A percentile compares a stretch with the other conserved stretches of the same genome.
Conservation (phyloP, 306 rosid species). For the Echinosophora koreensis region DNA sequence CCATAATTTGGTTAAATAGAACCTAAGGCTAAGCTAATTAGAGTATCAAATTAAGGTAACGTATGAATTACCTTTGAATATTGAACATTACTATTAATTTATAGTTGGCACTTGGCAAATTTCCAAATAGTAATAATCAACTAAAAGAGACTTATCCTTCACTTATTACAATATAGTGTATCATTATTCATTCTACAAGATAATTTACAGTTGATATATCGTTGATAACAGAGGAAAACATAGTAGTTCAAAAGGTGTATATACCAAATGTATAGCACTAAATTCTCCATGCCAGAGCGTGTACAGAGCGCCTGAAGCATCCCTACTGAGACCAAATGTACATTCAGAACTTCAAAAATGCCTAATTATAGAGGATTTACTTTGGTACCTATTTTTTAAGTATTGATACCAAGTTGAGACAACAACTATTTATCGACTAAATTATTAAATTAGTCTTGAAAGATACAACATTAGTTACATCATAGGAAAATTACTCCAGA, state of each 20-base stretch:
- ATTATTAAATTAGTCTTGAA: background rate
- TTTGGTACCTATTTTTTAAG: background rate
- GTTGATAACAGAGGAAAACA: conserved; percentile 4
- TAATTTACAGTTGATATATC: conserved; percentile 1
- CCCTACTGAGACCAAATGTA: conserved; percentile 41
- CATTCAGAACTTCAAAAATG: conserved; percentile 41
- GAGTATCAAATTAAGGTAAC: conserved; percentile 1
- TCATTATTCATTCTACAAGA: background rate
- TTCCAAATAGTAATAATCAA: background rate
- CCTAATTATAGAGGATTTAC: conserved; percentile 26
- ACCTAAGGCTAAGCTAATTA: background rate
- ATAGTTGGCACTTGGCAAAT: background rate
- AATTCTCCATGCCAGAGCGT: background rate
- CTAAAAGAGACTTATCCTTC: conserved; percentile 13
- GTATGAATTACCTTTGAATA: conserved; percentile 16
- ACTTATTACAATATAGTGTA: conserved; percentile 10
- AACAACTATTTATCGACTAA: conserved; percentile 22
- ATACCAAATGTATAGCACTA: conserved; percentile 14
- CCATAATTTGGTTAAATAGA: conserved; percentile 4
- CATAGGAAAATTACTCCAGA: background rate
- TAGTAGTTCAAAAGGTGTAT: conserved; percentile 13
- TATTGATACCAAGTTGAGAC: conserved; percentile 34
- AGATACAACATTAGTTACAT: background rate
- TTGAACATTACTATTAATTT: background rate
- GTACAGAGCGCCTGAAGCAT: conserved; percentile 7